Percentiles rank a stretch among this genome's conserved stretches.
These are phyloP conservation scores for Penicillium sp. DNA, from an alignment of 2,329 filamentous ascomycete species.

Conservation along the genomic window DNA sequence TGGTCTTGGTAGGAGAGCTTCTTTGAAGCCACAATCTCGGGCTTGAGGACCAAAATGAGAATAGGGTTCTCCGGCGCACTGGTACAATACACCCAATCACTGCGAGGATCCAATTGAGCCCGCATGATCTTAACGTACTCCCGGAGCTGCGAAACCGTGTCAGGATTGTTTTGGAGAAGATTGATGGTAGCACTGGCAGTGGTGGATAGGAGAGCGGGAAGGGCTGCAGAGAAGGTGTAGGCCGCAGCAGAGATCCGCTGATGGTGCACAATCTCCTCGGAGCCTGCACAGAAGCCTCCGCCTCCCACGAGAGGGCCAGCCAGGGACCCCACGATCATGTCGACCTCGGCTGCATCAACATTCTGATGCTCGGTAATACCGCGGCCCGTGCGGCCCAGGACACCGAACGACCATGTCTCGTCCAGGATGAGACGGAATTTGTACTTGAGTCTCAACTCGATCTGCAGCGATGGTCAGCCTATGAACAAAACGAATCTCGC, in stretches of 20 bases:
- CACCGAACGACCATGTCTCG: slow-evolving; percentile 95
- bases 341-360: slow-evolving; percentile 84
- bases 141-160: slow-evolving; percentile 70
- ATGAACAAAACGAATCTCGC: background rate
- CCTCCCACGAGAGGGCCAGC: slow-evolving; percentile 85
- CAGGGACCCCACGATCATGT: slow-evolving; percentile 95
- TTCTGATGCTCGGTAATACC: slow-evolving; percentile 95
- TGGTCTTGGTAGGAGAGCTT: slow-evolving; percentile 70
- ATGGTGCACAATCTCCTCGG: slow-evolving; percentile 87
- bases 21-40: slow-evolving; percentile 69
- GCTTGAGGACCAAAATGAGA: slow-evolving; percentile 76
- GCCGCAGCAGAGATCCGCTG: slow-evolving; percentile 88
- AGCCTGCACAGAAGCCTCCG: slow-evolving; percentile 92
- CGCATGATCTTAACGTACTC: slow-evolving; percentile 85
- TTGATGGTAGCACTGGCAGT: slow-evolving; percentile 88
- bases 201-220: slow-evolving; percentile 91
- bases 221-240: slow-evolving; percentile 92
- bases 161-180: slow-evolving; percentile 79
- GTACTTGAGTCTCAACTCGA: slow-evolving; percentile 91
- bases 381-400: slow-evolving; percentile 83
- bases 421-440: slow-evolving; percentile 97
- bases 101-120: slow-evolving; percentile 82
- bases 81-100: slow-evolving; percentile 83
- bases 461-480: slow-evolving; percentile 42
- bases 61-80: slow-evolving; percentile 82